Evolutionary conservation across 2,329 filamentous ascomycete genomes (phyloP), one percentile per base, ranked within the genome.

Genomic region (Colletotrichum somersetense): DNA sequence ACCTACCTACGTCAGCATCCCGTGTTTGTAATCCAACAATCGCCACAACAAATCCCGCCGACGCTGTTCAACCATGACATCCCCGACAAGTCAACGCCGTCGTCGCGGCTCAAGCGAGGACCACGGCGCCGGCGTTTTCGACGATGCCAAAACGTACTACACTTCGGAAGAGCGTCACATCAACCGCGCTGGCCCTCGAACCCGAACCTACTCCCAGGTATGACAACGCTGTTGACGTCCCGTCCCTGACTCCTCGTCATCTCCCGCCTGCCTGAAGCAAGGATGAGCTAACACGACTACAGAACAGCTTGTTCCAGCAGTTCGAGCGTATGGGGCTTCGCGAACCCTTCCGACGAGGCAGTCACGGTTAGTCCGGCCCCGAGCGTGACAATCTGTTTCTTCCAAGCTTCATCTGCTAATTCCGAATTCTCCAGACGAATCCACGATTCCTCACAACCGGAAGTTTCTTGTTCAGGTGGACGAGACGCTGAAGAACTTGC

Each of bases 391-490:
- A 1, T n/a, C 16, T 35, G 14, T 26, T 20, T 3, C n/a, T 26
- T 12, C 20, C 7, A 26, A 23, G 30, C 16, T 14, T 26, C 14
- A 50, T 26, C 26, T 42, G 57, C 70, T 72, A 48, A 72, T 55
- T 46, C n/a, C 2, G 16, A n/a, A 33, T 53, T 7, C 11, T 50
- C 20, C 5, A 96, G 95, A 97, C 85, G 94, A 95, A 81, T 85
- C 86, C 59, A 89, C 90, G 44, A 85, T 56, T 12, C 66, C 89
- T 62, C 89, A 92, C 68, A 81, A 83, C 71, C 93, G 94, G 73
- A 92, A 92, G 76, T 97, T 97, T 82, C 88, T 97, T 48, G 91
- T 98, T 80, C 89, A 96, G 77, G 95, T 98, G 77, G 92, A 97
- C 61, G 86, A 90, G 30, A 98, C 95, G 0, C 87, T 97, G 69